A percentile compares a stretch with the other conserved stretches of the same genome.
Conservation (phyloP, 192 early-diverging fungal genomes). For the Anaeromyces robustus region DNA sequence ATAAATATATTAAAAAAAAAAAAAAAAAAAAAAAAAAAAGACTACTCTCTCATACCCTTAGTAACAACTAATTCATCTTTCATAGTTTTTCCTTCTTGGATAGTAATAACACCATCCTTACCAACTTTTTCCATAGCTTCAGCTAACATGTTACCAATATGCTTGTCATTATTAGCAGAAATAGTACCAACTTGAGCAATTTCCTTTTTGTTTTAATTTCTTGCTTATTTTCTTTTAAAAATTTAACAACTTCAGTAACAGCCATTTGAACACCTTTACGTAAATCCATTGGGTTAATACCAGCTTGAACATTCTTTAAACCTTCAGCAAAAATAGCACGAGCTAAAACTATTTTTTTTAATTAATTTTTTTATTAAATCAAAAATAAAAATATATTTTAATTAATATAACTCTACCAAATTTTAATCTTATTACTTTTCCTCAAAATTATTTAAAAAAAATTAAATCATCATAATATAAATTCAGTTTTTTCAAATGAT, state of each 20-base stretch:
- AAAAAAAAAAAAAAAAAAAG: too few relatives aligned
- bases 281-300: slow-evolving; percentile 98
- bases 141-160: slow-evolving; percentile 91
- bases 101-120: slow-evolving; percentile 99
- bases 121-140: slow-evolving; percentile 99
- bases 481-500: too few relatives aligned
- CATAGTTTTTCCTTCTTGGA: slow-evolving; percentile 98
- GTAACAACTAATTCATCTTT: slow-evolving; percentile 98
- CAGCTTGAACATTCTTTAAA: slow-evolving; percentile 96
- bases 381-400: too few relatives aligned
- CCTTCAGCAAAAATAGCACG: slow-evolving; percentile 99
- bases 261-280: slow-evolving; percentile 86
- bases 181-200: slow-evolving; percentile 94
- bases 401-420: too few relatives aligned
- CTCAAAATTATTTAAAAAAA: too few relatives aligned
- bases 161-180: slow-evolving; percentile 97
- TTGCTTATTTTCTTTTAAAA: slow-evolving; percentile 76
- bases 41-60: too few relatives aligned
- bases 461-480: too few relatives aligned
- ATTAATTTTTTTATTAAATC: neutral
- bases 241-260: slow-evolving; percentile 84
- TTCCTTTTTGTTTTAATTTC: slow-evolving; percentile 88
- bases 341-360: slow-evolving; percentile 48
- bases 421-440: too few relatives aligned
- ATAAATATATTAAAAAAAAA: too few relatives aligned